Base-by-base conservation (phyloP, 2,329 filamentous ascomycete species). In the Claviceps pazoutovae region DNA sequence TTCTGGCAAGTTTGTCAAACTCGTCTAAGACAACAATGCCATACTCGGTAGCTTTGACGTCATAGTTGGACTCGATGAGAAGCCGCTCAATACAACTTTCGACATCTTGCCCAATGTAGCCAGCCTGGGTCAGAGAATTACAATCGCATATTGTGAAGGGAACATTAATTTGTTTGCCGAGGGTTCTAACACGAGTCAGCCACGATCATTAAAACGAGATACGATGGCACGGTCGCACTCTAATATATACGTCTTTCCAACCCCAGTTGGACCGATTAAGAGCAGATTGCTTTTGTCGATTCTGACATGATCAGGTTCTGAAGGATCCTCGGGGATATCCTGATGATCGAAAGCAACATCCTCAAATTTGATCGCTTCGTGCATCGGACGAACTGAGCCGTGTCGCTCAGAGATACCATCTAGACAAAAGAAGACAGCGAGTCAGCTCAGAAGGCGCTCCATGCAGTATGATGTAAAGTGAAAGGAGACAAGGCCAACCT, bases 61-160 rank as follows among this genome's bases (percentile, higher is more conserved):
- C 86, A 66, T 95, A 95, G 64, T 94, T 91, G 8, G 91, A 83
- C 54, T 94, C 89, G 51, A 94, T 86, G 9, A 98, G 74, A 26
- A 98, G 75, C 45, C 93, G 79, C 62, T 96, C 88, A 42, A 98
- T 88, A 60, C 91, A 96, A 0, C 88, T 84, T 64, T 98, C 93
- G n/a, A 91, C 91, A 64, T 98, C 93, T 63, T 97, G 91, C 34
- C 93, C 93, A 58, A 98, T 96, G 61, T 98, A 98, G 26, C 93
- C 91, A 4, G 91, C 91, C 69, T 96, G 91, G 0, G 91, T 97
- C 57, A 97, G 89, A 5, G 90, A 87, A 49, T 93, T 96, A 67
- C 91, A 97, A 67, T 97, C 91, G 55, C 88, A 91, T 68, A 95
- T 95, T 56, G 87, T 89, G 62, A 96, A 95, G 0, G 93, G 93